Evolutionary conservation across 2,329 filamentous ascomycete genomes (phyloP).

Genomic region (Cladobotryum mycophilum): DNA sequence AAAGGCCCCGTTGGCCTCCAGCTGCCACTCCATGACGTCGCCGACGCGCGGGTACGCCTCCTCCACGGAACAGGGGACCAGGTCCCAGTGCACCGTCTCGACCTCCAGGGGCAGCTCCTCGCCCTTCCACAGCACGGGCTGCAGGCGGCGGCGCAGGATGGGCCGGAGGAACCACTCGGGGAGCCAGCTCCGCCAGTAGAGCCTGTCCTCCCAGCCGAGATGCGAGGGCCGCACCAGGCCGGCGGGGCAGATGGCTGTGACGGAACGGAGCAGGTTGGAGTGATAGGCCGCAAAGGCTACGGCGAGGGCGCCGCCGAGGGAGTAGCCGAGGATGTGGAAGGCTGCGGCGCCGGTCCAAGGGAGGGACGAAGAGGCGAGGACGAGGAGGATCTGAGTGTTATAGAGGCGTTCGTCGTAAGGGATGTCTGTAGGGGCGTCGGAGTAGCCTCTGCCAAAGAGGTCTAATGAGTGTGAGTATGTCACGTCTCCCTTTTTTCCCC

Average conservation of each 20-base stretch:
- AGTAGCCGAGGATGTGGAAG: conserved; percentile 74
- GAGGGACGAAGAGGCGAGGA: conserved; percentile 56
- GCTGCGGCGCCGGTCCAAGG: conserved; percentile 47
- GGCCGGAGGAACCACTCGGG: conserved; percentile 51
- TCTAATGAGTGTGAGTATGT: conserved; percentile 37
- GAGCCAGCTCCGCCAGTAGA: conserved; percentile 56
- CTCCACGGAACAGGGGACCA: conserved; percentile 45
- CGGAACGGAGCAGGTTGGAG: conserved; percentile 54
- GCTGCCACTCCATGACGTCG: conserved; percentile 63
- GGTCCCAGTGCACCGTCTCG: conserved; percentile 37
- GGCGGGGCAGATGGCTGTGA: conserved; percentile 61
- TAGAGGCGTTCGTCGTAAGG: conserved; percentile 60
- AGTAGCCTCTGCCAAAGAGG: conserved; percentile 72
- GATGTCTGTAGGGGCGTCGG: conserved; percentile 56
- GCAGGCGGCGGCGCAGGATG: conserved; percentile 33
- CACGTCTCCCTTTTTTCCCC: neutral
- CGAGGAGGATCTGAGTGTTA: conserved; percentile 57
- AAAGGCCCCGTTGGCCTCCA: conserved; percentile 60
- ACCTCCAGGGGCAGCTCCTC: conserved; percentile 28
- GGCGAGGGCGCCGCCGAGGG: conserved; percentile 68
- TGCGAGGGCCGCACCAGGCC: conserved; percentile 61
- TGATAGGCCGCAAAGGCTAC: conserved; percentile 65
- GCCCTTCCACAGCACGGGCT: conserved; percentile 5
- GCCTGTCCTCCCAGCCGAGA: conserved; percentile 52
- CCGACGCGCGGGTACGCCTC: conserved; percentile 48